Evolutionary conservation across 2,329 filamentous ascomycete genomes (phyloP), one percentile per base, ranked within the genome.

Genomic region (Trichophyton verrucosum): DNA sequence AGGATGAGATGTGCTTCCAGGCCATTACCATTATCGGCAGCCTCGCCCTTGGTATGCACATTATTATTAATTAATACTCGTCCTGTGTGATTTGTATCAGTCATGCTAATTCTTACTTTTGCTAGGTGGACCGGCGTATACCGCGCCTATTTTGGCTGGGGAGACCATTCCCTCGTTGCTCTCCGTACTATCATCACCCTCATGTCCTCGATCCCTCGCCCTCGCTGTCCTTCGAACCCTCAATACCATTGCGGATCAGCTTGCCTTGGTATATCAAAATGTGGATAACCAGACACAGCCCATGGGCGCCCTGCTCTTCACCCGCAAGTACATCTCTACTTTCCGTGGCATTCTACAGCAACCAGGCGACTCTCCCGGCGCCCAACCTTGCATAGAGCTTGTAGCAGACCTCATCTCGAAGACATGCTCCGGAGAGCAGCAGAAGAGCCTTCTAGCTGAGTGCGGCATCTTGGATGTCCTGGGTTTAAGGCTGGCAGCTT

Each of bases 21-120:
- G 87, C 88, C n/a, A 82, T 91, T 44, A 85, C 95, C 65, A 81
- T 96, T n/a, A 77, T 95, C 40, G 86, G 87, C 55, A 94, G 89
- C 72, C 83, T 97, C 69, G 89, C 90, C 61, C 86, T 88, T 75
- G 91, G 91, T 91, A 80, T 68, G 79, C 66, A 1, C 38, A 1
- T n/a, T 1, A 0, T n/a, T 6, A 3, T 42, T n/a, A 20, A 20
- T 20, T 20, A 20, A 2, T 20, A 20, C 3, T 24, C 22, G 1
- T 24, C 22, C 22, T 30, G 6, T 30, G 6, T 30, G 27, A 22
- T 62, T 42, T 17, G 1, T 61, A 42, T 11, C 51, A 8, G 22
- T 11, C 3, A n/a, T 30, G 15, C 13, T 15, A 7, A 7, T 38
- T 24, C 40, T 49, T 44, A 20, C 59, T 17, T 17, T 56, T 40